Conservation (phyloP, 225 moss, liverwort and hornwort species). For the Asterella californica region DNA sequence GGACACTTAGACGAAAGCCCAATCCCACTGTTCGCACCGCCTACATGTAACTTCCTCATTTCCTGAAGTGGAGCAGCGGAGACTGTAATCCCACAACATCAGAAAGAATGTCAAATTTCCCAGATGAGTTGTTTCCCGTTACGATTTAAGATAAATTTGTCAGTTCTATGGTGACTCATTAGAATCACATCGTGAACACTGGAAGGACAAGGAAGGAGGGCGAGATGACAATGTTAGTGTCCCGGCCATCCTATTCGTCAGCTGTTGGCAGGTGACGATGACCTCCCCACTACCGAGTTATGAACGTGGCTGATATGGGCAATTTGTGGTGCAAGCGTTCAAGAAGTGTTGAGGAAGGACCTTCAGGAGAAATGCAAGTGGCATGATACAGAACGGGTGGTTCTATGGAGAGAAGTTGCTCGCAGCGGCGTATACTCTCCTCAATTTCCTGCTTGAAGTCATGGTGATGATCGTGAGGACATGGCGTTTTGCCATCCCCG, state of each 20-base stretch:
- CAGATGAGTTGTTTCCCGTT: background rate
- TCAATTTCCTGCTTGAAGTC: constrained; percentile 62
- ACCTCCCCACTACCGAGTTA: background rate
- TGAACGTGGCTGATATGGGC: background rate
- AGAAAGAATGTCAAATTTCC: background rate
- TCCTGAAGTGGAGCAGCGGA: background rate
- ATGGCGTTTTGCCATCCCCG: constrained; percentile 21
- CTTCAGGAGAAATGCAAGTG: constrained; percentile 1
- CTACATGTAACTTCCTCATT: background rate
- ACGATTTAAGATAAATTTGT: background rate
- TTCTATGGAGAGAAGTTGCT: constrained; percentile 50
- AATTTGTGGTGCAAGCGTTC: background rate
- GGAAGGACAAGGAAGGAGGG: too few species aligned
- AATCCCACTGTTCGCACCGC: background rate
- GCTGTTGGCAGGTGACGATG: background rate
- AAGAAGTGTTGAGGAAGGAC: background rate
- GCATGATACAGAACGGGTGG: constrained; percentile 45
- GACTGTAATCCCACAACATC: too few species aligned
- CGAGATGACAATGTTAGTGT: background rate
- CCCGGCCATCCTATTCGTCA: background rate
- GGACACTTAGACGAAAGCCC: background rate
- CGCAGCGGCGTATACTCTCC: constrained; percentile 76
- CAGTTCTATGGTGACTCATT: background rate
- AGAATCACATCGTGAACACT: background rate
- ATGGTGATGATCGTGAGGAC: constrained; percentile 41